Percentiles rank a stretch among this genome's conserved stretches.
These are phyloP conservation scores for Aspergillus intermedius DNA, from an alignment of 2,329 filamentous ascomycete genomes.

Conservation along the genomic window DNA sequence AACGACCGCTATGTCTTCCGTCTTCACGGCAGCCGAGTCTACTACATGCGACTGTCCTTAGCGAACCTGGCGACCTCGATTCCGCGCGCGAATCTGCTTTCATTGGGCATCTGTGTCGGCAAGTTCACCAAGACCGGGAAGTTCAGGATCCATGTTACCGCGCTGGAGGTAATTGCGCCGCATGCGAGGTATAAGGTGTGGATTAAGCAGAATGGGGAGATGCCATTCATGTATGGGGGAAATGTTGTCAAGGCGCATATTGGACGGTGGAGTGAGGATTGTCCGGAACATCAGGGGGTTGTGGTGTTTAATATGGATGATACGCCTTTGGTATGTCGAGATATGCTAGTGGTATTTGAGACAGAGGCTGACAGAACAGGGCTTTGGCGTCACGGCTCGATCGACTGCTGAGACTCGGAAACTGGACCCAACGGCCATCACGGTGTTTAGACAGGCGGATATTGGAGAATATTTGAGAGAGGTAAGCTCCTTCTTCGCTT, in stretches of 20 bases:
- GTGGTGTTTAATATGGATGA: slow-evolving; percentile 90
- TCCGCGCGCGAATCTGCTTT: slow-evolving; percentile 72
- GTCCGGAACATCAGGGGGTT: slow-evolving; percentile 85
- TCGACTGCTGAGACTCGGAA: slow-evolving; percentile 76
- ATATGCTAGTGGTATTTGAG: not conserved
- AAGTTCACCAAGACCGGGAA: slow-evolving; percentile 97
- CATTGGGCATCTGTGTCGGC: slow-evolving; percentile 81
- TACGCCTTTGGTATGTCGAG: slow-evolving; percentile 55
- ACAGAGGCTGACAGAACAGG: slow-evolving; percentile 41
- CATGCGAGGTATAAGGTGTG: slow-evolving; percentile 95
- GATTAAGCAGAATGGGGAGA: slow-evolving; percentile 93
- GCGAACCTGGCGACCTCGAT: slow-evolving; percentile 88
- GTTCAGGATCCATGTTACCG: slow-evolving; percentile 89
- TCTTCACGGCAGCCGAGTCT: slow-evolving; percentile 73
- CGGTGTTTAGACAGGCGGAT: slow-evolving; percentile 86
- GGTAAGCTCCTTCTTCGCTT: slow-evolving; percentile 24
- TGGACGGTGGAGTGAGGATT: slow-evolving; percentile 82
- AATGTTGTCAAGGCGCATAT: slow-evolving; percentile 80
- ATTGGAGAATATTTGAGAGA: slow-evolving; percentile 92
- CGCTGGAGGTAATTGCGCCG: slow-evolving; percentile 78
- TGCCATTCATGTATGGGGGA: slow-evolving; percentile 94
- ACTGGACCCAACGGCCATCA: slow-evolving; percentile 82
- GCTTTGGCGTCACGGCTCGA: slow-evolving; percentile 87
- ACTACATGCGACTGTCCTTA: slow-evolving; percentile 83
- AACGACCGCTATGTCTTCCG: slow-evolving; percentile 82